These are phyloP conservation scores for Vararia minispora DNA, from an alignment of 768 basidiomycete species.

Conservation along the genomic window DNA sequence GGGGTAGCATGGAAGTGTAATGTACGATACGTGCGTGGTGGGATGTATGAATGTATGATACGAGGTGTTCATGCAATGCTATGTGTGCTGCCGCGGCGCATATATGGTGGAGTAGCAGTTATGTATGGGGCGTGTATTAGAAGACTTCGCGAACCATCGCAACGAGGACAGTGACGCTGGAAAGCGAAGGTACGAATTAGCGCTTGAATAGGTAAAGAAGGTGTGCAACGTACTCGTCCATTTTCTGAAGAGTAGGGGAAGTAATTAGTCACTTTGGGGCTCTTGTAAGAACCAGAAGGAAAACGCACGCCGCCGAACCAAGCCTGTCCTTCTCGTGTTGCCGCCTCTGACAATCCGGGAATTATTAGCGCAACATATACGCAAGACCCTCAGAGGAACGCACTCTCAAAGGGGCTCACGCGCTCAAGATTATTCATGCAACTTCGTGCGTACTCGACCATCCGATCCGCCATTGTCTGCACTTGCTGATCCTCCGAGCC, in stretches of 20 bases:
- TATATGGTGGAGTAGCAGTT: no score
- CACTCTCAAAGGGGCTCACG: constrained; percentile 68
- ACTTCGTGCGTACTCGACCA: constrained; percentile 54
- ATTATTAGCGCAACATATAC: neutral
- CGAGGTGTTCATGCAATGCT: no score
- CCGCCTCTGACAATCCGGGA: constrained; percentile 33
- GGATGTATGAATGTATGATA: no score
- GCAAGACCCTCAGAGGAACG: constrained; percentile 17
- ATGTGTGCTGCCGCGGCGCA: no score
- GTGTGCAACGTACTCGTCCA: constrained; percentile 53
- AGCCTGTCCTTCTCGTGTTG: constrained; percentile 50
- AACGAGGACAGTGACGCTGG: constrained; percentile 61
- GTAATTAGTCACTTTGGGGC: constrained; percentile 1
- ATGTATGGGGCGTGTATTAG: no score
- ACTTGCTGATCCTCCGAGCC: constrained; percentile 47
- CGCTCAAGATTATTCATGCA: constrained; percentile 61
- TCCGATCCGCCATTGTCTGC: constrained; percentile 59
- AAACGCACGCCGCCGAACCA: constrained; percentile 65
- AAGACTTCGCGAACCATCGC: constrained; percentile 55
- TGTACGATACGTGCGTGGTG: no score
- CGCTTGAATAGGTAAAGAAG: neutral
- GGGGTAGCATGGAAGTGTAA: no score
- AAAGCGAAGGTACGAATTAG: constrained; percentile 8
- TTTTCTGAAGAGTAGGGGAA: constrained; percentile 39
- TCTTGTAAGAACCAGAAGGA: constrained; percentile 1